Conservation (phyloP, 2,329 filamentous ascomycete species). For the Passalora sequoiae region DNA sequence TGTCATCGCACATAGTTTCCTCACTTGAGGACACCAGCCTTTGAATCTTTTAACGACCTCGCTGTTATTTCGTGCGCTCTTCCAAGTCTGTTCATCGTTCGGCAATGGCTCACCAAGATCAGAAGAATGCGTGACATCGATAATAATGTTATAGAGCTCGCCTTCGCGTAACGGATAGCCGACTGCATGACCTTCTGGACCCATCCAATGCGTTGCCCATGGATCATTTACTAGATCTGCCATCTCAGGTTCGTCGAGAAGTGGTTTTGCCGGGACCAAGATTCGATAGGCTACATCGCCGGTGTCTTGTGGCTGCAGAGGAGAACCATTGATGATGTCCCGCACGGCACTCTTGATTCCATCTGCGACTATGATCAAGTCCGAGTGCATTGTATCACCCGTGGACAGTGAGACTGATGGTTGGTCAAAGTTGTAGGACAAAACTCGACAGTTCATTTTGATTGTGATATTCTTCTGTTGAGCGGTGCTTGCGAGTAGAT, state of each 20-base stretch:
- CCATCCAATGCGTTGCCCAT: constrained; percentile 32
- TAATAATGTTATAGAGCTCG: constrained; percentile 34
- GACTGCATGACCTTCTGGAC: constrained; percentile 32
- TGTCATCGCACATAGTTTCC: constrained; percentile 32
- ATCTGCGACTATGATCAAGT: constrained; percentile 31
- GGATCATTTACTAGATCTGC: constrained; percentile 26
- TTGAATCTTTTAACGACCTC: constrained; percentile 28
- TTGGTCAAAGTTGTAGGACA: constrained; percentile 25
- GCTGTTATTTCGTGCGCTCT: constrained; percentile 24
- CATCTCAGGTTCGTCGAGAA: constrained; percentile 28
- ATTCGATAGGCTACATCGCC: constrained; percentile 33
- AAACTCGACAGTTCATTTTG: constrained; percentile 22
- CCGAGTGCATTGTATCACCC: constrained; percentile 21
- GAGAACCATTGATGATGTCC: constrained; percentile 24
- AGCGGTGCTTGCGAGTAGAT: constrained; percentile 20
- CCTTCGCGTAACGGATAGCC: constrained; percentile 30
- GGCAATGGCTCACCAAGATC: constrained; percentile 19
- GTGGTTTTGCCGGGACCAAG: constrained; percentile 23
- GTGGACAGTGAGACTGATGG: constrained; percentile 21
- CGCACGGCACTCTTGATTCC: constrained; percentile 30
- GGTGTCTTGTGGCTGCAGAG: constrained; percentile 26
- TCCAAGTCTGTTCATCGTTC: constrained; percentile 28
- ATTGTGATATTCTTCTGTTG: constrained; percentile 17
- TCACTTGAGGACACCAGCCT: constrained; percentile 30
- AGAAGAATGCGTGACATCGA: constrained; percentile 22